phyloP scores from a whole-genome alignment of 352 stramenopile genomes.

The Pythium grandisporangium region DNA sequence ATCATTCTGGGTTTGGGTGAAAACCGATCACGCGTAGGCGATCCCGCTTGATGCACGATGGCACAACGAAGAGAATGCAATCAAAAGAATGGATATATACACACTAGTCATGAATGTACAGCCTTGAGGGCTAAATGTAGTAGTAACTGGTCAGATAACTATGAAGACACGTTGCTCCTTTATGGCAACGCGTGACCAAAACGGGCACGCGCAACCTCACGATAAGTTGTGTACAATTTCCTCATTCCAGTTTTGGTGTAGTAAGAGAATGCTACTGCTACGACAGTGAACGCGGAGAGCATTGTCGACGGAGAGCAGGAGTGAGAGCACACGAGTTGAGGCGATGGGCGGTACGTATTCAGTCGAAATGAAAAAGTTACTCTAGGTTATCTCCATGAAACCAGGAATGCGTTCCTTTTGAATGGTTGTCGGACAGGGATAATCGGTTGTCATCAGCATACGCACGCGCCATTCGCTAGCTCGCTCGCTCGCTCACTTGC shows the following conservation, averaged over 20 bases:
- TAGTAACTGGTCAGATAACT: conserved; percentile 85
- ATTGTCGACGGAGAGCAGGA: background rate
- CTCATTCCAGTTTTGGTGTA: conserved; percentile 82
- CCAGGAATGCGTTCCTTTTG: conserved; percentile 73
- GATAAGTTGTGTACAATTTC: conserved; percentile 36
- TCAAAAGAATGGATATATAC: too few species aligned
- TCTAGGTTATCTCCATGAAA: conserved; percentile 79
- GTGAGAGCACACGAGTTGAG: background rate
- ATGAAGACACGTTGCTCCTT: conserved; percentile 83
- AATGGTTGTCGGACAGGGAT: conserved; percentile 87
- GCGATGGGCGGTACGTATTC: conserved; percentile 37
- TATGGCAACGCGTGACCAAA: conserved; percentile 60
- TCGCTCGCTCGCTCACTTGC: too few species aligned
- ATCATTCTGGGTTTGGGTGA: too few species aligned
- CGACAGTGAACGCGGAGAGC: background rate
- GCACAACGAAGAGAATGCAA: too few species aligned
- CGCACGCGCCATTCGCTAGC: too few species aligned
- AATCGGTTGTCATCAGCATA: conserved; percentile 83
- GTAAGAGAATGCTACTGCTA: too few species aligned
- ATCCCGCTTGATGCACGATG: too few species aligned
- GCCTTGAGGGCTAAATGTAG: too few species aligned
- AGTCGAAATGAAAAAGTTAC: conserved; percentile 83
- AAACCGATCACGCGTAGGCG: too few species aligned
- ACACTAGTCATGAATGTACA: too few species aligned
- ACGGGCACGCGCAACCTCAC: conserved; percentile 60